Evolutionary conservation across 768 basidiomycete genomes (phyloP).

Genomic region (Phanerochaete sordida): DNA sequence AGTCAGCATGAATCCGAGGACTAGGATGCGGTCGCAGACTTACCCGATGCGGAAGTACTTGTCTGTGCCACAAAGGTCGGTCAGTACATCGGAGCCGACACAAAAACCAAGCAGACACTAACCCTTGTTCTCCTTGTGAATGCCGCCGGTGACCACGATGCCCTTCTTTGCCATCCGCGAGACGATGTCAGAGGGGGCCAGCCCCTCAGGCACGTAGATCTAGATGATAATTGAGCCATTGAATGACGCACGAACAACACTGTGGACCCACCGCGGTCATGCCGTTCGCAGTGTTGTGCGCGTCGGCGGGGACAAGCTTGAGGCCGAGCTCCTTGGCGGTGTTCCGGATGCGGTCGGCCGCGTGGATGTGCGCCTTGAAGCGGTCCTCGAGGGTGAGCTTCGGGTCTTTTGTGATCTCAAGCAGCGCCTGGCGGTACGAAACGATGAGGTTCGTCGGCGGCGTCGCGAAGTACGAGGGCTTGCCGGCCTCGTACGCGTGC

Average conservation of each 20-base stretch:
- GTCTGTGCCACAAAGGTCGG: constrained; percentile 36
- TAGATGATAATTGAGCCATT: constrained; percentile 23
- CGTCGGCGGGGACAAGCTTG: constrained; percentile 61
- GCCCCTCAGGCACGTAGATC: constrained; percentile 81
- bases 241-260: background rate
- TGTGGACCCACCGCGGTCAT: constrained; percentile 74
- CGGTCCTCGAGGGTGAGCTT: constrained; percentile 71
- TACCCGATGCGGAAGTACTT: constrained; percentile 91
- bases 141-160: constrained; percentile 83
- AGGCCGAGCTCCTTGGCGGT: constrained; percentile 67
- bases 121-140: constrained; percentile 84
- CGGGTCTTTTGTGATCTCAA: constrained; percentile 55
- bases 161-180: constrained; percentile 68
- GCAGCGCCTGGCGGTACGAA: constrained; percentile 82
- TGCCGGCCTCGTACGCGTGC: constrained; percentile 84
- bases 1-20: background rate
- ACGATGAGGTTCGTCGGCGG: constrained; percentile 94
- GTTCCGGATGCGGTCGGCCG: constrained; percentile 65
- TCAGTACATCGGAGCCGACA: background rate
- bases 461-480: constrained; percentile 89
- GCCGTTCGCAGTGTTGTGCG: constrained; percentile 77
- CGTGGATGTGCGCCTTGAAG: constrained; percentile 70
- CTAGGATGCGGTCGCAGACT: constrained; percentile 19
- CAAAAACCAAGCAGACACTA: constrained; percentile 13
- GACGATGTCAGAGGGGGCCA: constrained; percentile 73